phyloP scores from a whole-genome alignment of 192 early-diverging fungal genomes.

The Coemansia sp. region DNA sequence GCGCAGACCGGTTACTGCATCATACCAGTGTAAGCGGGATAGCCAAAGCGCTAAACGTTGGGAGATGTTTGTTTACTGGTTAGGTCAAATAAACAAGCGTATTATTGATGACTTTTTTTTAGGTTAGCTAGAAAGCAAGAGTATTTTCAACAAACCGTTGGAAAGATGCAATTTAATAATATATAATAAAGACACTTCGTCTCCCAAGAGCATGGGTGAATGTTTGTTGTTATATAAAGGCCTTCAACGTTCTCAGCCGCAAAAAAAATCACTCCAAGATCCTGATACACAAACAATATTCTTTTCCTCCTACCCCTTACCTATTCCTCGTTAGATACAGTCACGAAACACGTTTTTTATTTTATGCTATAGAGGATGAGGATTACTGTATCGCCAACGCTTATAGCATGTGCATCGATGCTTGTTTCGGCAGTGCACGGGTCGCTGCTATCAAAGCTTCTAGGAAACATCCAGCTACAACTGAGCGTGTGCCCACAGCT shows the following conservation, averaged over 20 bases:
- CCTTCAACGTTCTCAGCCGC: neutral
- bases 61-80: neutral
- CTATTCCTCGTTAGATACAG: neutral
- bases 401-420: constrained; percentile 9
- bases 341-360: neutral
- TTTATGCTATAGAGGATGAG: constrained; percentile 4
- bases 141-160: too few relatives aligned
- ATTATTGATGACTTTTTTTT: neutral
- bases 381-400: constrained; percentile 11
- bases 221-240: neutral
- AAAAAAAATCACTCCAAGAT: too few relatives aligned
- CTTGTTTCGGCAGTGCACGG: constrained; percentile 15
- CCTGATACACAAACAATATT: too few relatives aligned
- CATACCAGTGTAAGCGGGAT: neutral
- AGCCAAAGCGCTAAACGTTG: neutral
- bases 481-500: constrained; percentile 33
- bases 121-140: neutral
- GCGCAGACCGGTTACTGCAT: neutral
- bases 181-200: too few relatives aligned
- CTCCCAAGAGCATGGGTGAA: too few relatives aligned
- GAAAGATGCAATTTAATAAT: too few relatives aligned
- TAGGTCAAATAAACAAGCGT: neutral
- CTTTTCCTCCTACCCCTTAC: too few relatives aligned
- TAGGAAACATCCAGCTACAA: constrained; percentile 31
- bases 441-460: constrained; percentile 27